Evolutionary conservation across 495 filamentous ascomycete species (phyloP).

Genomic region (Cenococcum geophilum): DNA sequence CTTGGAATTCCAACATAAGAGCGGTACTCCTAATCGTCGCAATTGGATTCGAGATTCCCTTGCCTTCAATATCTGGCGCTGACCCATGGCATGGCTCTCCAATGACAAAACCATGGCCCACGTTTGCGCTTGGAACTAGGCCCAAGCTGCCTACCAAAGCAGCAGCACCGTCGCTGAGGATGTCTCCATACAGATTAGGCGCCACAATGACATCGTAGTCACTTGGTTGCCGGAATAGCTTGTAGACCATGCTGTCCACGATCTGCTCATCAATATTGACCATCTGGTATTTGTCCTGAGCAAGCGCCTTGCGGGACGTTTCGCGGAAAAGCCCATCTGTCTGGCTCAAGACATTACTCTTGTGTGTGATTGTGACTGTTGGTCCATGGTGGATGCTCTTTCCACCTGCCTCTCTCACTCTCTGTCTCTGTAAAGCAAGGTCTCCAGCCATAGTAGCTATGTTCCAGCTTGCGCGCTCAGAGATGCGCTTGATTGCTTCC

Average conservation of each 20-base stretch:
- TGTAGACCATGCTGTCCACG: constrained; percentile 98
- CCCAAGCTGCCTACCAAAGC: constrained; percentile 91
- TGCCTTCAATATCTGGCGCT: constrained; percentile 91
- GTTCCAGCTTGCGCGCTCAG: constrained; percentile 68
- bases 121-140: constrained; percentile 93
- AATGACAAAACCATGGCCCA: constrained; percentile 90
- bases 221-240: constrained; percentile 91
- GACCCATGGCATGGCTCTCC: constrained; percentile 97
- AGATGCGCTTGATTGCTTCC: constrained; percentile 96
- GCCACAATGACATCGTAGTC: constrained; percentile 97
- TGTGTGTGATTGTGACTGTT: constrained; percentile 94
- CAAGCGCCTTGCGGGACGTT: constrained; percentile 65
- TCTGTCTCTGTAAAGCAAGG: constrained; percentile 80
- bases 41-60: constrained; percentile 90
- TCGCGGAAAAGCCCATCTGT: constrained; percentile 94
- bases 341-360: constrained; percentile 93
- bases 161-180: constrained; percentile 90
- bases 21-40: constrained; percentile 87
- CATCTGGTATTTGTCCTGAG: constrained; percentile 44
- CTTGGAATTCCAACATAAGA: constrained; percentile 93
- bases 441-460: constrained; percentile 93
- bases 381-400: constrained; percentile 57
- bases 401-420: constrained; percentile 54
- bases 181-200: constrained; percentile 96
- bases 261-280: constrained; percentile 92